These are phyloP conservation scores for Sorghum bicolor DNA, from an alignment of 176 grass and related monocot genomes.

Conservation along the genomic window Sorghum_bicolor_NCBIv3 NC_012871.2:73575001-73575500, in stretches of 20 bases:
- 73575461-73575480: not conserved
- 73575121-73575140: not conserved
- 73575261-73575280: not conserved
- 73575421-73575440: not conserved
- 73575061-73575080: not conserved
- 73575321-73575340: not conserved
- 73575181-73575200: conserved; percentile 11
- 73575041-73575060: not conserved
- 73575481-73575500: not conserved
- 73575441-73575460: conserved; percentile 18
- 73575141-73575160: not conserved
- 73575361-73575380: conserved; percentile 9
- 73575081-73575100: not conserved
- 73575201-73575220: not conserved
- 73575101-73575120: not conserved
- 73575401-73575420: conserved; percentile 2
- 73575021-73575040: not conserved
- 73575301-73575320: not conserved
- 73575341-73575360: not conserved
- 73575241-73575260: conserved; percentile 20
- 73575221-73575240: conserved; percentile 26
- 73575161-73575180: not conserved
- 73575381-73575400: not conserved
- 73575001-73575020: not conserved
- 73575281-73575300: not conserved